Evolutionary conservation across 352 stramenopile genomes (phyloP).

Genomic region (Phytophthora kernoviae): DNA sequence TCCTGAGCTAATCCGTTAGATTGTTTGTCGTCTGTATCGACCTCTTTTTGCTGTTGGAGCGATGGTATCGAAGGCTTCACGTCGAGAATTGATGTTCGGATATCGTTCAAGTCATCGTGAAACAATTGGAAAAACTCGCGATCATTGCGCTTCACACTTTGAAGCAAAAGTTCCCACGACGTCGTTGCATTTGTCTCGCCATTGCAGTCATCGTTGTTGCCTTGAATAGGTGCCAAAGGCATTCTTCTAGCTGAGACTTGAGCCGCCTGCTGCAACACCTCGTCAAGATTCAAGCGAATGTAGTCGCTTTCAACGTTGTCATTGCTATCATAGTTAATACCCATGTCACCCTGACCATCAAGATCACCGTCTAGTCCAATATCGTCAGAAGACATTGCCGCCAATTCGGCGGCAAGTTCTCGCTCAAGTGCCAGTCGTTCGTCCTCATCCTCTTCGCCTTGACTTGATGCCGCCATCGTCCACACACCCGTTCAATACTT

Average conservation of each 20-base stretch:
- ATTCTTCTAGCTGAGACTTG: not conserved
- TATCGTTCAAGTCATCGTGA: conserved; percentile 30
- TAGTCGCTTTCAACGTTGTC: conserved; percentile 17
- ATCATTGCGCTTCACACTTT: conserved; percentile 44
- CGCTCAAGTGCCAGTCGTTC: conserved; percentile 52
- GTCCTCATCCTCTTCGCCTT: conserved; percentile 38
- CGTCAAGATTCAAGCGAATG: conserved; percentile 41
- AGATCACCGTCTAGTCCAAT: conserved; percentile 23
- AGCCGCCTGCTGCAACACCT: conserved; percentile 21
- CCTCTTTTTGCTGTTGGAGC: not conserved
- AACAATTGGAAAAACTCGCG: conserved; percentile 46
- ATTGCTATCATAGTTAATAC: not conserved
- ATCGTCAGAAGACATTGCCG: conserved; percentile 21
- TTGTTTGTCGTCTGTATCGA: not conserved
- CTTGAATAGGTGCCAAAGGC: no score
- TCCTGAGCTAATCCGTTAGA: not conserved
- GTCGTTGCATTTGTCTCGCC: not conserved
- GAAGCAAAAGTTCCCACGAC: conserved; percentile 41
- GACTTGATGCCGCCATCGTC: conserved; percentile 22
- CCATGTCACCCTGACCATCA: conserved; percentile 4
- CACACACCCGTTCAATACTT: not conserved
- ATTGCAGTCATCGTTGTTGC: not conserved
- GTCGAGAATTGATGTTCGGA: conserved; percentile 28
- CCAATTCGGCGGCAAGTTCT: conserved; percentile 48
- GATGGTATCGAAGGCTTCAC: not conserved